These are phyloP conservation scores for Bruguiera sexangula DNA, from an alignment of 345 rosid genomes.

Conservation along the genomic window DNA sequence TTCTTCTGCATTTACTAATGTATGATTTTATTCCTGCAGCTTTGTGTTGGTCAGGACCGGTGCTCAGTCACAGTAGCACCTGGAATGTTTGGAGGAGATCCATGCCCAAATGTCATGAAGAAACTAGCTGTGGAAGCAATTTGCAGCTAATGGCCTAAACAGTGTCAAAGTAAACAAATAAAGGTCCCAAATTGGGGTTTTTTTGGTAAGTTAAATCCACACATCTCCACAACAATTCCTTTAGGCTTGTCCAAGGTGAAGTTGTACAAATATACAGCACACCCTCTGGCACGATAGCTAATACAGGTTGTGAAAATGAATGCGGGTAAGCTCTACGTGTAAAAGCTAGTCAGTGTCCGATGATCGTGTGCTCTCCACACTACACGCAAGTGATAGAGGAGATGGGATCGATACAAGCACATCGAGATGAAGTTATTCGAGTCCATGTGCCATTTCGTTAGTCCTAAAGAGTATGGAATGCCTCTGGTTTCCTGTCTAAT, in stretches of 20 bases:
- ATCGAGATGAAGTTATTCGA: conserved; percentile 42
- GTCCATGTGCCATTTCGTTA: conserved; percentile 60
- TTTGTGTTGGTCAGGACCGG: conserved; percentile 82
- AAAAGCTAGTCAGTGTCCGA: conserved; percentile 10
- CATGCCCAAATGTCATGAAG: conserved; percentile 87
- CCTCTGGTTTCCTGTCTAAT: conserved; percentile 44
- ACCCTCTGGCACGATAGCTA: conserved; percentile 28
- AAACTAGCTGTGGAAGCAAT: conserved; percentile 86
- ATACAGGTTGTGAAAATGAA: conserved; percentile 34
- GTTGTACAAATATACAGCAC: conserved; percentile 79
- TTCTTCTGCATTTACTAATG: conserved; percentile 5
- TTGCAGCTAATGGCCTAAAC: conserved; percentile 50
- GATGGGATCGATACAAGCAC: conserved; percentile 38
- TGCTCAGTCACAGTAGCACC: conserved; percentile 96
- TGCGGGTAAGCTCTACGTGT: conserved; percentile 32
- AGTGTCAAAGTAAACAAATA: conserved; percentile 4
- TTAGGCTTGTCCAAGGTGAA: conserved; percentile 51
- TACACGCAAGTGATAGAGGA: conserved; percentile 17
- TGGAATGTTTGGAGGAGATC: conserved; percentile 94
- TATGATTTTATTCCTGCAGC: conserved; percentile 43
- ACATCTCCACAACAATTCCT: conserved; percentile 28
- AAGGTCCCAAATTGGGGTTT: conserved; percentile 19
- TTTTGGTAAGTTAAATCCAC: conserved; percentile 23
- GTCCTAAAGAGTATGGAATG: conserved; percentile 29
- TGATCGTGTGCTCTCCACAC: conserved; percentile 10